Percentiles rank a stretch among this genome's conserved stretches.
These are phyloP conservation scores for Platanus orientalis DNA, from an alignment of 164 flowering plant species.

Conservation along the genomic window DNA sequence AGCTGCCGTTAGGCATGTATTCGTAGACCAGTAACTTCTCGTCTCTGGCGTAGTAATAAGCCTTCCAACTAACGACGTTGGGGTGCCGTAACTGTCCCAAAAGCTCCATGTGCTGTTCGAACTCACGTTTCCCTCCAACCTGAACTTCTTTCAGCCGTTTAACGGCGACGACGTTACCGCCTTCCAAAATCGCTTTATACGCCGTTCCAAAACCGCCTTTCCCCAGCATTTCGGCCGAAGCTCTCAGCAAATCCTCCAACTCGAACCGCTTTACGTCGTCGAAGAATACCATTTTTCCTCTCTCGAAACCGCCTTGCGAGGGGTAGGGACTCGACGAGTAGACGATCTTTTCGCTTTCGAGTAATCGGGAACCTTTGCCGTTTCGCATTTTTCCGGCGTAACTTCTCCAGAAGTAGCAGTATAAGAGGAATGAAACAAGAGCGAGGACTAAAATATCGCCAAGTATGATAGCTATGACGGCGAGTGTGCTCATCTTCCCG, in stretches of 20 bases:
- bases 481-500: slow-evolving; percentile 41
- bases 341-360: slow-evolving; percentile 58
- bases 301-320: slow-evolving; percentile 38
- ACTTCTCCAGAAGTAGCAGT: slow-evolving; percentile 66
- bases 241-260: slow-evolving; percentile 81
- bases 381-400: slow-evolving; percentile 18
- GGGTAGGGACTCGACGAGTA: slow-evolving; percentile 61
- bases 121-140: slow-evolving; percentile 58
- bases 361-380: slow-evolving; percentile 28
- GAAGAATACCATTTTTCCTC: slow-evolving; percentile 79
- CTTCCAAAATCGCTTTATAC: slow-evolving; percentile 83
- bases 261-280: slow-evolving; percentile 69
- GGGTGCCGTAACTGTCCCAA: slow-evolving; percentile 66
- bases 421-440: slow-evolving; percentile 44
- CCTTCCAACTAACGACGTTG: slow-evolving; percentile 63
- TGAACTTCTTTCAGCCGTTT: slow-evolving; percentile 63
- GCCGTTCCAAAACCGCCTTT: slow-evolving; percentile 90
- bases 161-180: slow-evolving; percentile 78
- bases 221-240: slow-evolving; percentile 95
- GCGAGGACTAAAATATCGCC: slow-evolving; percentile 61
- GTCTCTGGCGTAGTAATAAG: slow-evolving; percentile 74
- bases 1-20: slow-evolving; percentile 71
- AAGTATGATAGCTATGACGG: slow-evolving; percentile 52
- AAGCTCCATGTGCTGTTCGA: slow-evolving; percentile 75
- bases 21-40: slow-evolving; percentile 86